Evolutionary conservation across 164 flowering plant species (phyloP), one percentile per base, ranked within the genome.

Genomic region (Nymphaea colorata): DNA sequence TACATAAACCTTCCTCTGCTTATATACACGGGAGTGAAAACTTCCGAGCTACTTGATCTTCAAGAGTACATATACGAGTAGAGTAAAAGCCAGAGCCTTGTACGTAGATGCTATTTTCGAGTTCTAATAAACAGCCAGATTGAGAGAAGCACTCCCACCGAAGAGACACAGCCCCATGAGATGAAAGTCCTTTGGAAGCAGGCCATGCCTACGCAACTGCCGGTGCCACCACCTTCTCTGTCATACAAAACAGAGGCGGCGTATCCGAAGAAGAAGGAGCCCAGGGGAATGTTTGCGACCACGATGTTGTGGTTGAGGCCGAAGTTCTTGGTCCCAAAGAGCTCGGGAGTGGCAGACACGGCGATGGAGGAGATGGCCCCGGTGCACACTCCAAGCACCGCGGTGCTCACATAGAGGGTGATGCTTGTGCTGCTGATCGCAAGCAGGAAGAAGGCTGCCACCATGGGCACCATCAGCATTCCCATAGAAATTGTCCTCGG

Each of bases 261-360:
- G 71, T 75, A 80, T 3, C 97, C 97, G 44, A 86, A 91, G 3
- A 83, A 7, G 62, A 87, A 86, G 3, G 98, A 94, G 1, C 98
- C 97, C 0, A 94, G 64, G 0, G 98, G 96, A 25, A 94, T 94
- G 43, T 91, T 94, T 0, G 81, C 83, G 3, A 94, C 90, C 60
- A 94, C 69, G 1, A 94, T 74, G 44, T 94, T 94, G 66, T 94
- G 98, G 70, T 94, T 91, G 2, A 91, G 71, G 4, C 95, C 77
- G 69, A 94, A 94, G 53, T 90, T 83, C 66, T 82, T 82, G 0
- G 80, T 63, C 1, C 97, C 98, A 55, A 94, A 94, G 4, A 94
- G 82, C 73, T 91, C 97, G 0, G 85, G 59, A 2, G 98, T 94
- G 10, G 80, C 73, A 41, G 91, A 73, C 2, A 89, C 95, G 0